These are phyloP conservation scores for Letharia columbiana DNA, from an alignment of 495 filamentous ascomycete genomes.

Conservation along the genomic window DNA sequence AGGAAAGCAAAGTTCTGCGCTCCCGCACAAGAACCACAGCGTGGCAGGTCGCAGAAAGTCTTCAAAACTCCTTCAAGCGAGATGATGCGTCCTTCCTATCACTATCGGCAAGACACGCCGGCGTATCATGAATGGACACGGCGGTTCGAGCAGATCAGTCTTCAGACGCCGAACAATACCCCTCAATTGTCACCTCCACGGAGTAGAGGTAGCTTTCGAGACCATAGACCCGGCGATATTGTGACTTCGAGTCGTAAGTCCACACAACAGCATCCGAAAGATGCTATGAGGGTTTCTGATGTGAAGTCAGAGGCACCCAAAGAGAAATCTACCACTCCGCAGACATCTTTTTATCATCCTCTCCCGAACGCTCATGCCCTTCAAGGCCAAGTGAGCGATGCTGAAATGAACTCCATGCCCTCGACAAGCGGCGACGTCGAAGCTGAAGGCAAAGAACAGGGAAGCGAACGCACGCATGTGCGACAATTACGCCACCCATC, in stretches of 20 bases:
- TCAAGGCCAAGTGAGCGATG: constrained; percentile 2
- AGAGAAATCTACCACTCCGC: constrained; percentile 5
- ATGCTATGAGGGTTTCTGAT: not conserved
- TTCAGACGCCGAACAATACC: constrained; percentile 15
- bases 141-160: constrained; percentile 24
- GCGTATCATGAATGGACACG: constrained; percentile 23
- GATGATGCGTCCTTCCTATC: constrained; percentile 23
- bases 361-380: not conserved
- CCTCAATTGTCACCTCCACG: constrained; percentile 9
- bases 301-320: not conserved
- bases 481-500: constrained; percentile 11
- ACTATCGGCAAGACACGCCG: constrained; percentile 17
- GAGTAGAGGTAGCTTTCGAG: constrained; percentile 7
- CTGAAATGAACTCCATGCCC: not conserved
- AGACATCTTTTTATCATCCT: not conserved
- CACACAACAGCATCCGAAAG: not conserved
- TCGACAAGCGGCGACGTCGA: constrained; percentile 3
- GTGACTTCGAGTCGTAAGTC: constrained; percentile 8
- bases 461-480: not conserved
- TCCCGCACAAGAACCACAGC: constrained; percentile 6
- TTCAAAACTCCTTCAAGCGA: constrained; percentile 12
- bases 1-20: constrained; percentile 20
- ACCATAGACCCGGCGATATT: constrained; percentile 12
- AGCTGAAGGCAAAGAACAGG: not conserved
- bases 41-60: constrained; percentile 9